Percentiles rank a stretch among this genome's conserved stretches.
These are phyloP conservation scores for Lasiodiplodia gonubiensis DNA, from an alignment of 2,329 filamentous ascomycete species.

Conservation along the genomic window DNA sequence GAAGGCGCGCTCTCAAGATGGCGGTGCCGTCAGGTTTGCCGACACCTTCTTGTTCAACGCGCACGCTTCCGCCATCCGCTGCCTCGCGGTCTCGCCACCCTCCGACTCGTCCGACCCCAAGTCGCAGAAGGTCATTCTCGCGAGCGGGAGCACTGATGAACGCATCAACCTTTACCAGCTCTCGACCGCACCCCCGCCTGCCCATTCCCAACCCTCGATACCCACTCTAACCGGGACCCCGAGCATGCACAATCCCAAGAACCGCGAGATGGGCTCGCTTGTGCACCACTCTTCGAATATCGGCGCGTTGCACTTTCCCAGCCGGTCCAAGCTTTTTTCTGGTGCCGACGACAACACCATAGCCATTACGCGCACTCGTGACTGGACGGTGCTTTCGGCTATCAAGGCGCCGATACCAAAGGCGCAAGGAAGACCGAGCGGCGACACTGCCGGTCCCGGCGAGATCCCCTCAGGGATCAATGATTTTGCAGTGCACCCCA, in stretches of 20 bases:
- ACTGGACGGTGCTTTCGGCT: conserved; percentile 85
- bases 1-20: conserved; percentile 19
- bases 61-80: conserved; percentile 87
- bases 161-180: conserved; percentile 93
- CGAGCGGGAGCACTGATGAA: conserved; percentile 91
- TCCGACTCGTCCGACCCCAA: conserved; percentile 62
- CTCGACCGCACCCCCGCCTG: conserved; percentile 62
- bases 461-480: conserved; percentile 87
- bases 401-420: conserved; percentile 91
- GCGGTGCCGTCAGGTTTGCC: conserved; percentile 67
- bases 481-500: conserved; percentile 93
- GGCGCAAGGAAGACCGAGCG: conserved; percentile 77
- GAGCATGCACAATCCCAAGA: conserved; percentile 82
- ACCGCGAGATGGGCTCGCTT: conserved; percentile 85
- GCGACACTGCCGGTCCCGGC: conserved; percentile 84
- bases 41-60: conserved; percentile 97
- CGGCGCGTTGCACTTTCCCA: conserved; percentile 80
- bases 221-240: conserved; percentile 73
- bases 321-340: conserved; percentile 85
- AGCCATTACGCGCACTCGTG: conserved; percentile 81
- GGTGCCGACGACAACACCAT: conserved; percentile 90
- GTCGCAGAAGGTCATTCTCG: conserved; percentile 83
- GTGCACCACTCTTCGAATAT: conserved; percentile 86
- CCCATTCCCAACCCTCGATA: conserved; percentile 64
- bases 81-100: conserved; percentile 81